Conservation (phyloP, 1,139 yeast species). For the Groenewaldozyma auringiensis region DNA sequence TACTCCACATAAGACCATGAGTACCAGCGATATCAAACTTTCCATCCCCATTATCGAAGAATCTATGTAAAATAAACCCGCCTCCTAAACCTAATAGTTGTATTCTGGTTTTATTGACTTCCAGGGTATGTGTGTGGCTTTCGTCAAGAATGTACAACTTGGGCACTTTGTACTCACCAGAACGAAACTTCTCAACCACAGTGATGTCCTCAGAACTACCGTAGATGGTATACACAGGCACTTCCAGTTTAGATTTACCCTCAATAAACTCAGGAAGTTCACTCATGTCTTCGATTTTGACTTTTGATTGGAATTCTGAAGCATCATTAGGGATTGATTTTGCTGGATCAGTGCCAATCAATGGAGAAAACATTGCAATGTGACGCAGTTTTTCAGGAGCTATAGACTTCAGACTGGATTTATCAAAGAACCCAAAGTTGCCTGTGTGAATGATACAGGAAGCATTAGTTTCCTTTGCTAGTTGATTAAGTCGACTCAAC, state of each 20-base stretch:
- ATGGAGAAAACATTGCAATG: constrained; percentile 61
- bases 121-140: constrained; percentile 32
- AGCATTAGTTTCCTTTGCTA: constrained; percentile 42
- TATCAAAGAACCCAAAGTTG: constrained; percentile 70
- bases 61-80: constrained; percentile 53
- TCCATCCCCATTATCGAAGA: constrained; percentile 59
- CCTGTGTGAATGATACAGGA: constrained; percentile 63
- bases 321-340: constrained; percentile 35
- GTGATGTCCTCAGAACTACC: constrained; percentile 71
- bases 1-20: constrained; percentile 70
- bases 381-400: constrained; percentile 39
- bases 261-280: constrained; percentile 47
- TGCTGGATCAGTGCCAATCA: constrained; percentile 37
- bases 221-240: constrained; percentile 69
- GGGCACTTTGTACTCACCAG: constrained; percentile 45
- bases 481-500: constrained; percentile 39
- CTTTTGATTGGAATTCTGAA: constrained; percentile 34
- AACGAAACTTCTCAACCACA: constrained; percentile 53
- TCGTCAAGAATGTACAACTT: constrained; percentile 62
- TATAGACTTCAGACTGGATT: neutral
- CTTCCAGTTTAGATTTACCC: constrained; percentile 41
- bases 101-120: constrained; percentile 25
- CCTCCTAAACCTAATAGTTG: constrained; percentile 70
- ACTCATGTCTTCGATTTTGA: constrained; percentile 38
- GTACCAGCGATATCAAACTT: constrained; percentile 50